These are phyloP conservation scores for Hirsutella rhossiliensis DNA, from an alignment of 2,329 filamentous ascomycete genomes.

Conservation along the genomic window DNA sequence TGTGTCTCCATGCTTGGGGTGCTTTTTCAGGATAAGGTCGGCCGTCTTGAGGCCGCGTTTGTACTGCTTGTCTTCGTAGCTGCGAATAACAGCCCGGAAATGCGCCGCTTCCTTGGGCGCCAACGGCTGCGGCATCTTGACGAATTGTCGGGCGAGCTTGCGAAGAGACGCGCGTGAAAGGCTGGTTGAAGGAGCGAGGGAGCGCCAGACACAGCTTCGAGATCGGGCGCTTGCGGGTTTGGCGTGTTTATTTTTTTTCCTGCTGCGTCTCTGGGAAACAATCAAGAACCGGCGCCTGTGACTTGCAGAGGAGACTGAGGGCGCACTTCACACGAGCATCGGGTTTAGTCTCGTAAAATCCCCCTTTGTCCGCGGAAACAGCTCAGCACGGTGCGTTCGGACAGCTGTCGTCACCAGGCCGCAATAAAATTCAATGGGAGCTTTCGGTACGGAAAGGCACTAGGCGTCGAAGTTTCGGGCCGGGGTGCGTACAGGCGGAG, in stretches of 20 bases:
- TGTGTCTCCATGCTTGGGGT: constrained; percentile 93
- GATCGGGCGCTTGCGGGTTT: no score
- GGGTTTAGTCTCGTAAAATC: not conserved
- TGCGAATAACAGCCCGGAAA: constrained; percentile 88
- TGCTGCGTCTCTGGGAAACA: not conserved
- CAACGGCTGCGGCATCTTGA: constrained; percentile 57
- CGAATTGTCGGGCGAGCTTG: not conserved
- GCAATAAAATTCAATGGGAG: not conserved
- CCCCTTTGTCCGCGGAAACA: not conserved
- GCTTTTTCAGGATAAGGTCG: constrained; percentile 91
- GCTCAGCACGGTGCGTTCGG: not conserved
- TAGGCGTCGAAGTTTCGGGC: not conserved
- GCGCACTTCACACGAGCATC: not conserved
- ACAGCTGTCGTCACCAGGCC: not conserved
- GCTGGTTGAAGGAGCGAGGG: not conserved
- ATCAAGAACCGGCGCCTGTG: not conserved
- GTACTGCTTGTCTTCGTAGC: constrained; percentile 98
- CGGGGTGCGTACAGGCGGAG: constrained; percentile 11
- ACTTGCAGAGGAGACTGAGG: not conserved
- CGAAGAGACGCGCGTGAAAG: not conserved
- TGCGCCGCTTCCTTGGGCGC: constrained; percentile 84
- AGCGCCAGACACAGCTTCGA: not conserved
- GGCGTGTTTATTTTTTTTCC: no score
- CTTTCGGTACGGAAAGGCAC: not conserved
- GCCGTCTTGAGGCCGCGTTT: constrained; percentile 88